Evolutionary conservation across 345 rosid species (phyloP).

Genomic region (Eucalyptus leucophloia): DNA sequence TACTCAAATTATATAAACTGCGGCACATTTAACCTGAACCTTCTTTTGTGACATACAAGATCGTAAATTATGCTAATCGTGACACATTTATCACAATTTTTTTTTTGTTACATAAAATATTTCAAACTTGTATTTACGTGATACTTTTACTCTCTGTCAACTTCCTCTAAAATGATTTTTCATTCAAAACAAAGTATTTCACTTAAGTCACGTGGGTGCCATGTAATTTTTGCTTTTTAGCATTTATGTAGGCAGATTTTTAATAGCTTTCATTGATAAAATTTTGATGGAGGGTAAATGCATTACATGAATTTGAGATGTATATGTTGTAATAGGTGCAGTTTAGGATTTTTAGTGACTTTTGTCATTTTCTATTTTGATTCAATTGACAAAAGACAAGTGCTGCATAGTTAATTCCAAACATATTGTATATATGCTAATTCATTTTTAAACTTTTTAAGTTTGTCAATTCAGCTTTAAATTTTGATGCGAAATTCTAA

Average conservation of each 20-base stretch:
- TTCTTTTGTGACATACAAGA: neutral
- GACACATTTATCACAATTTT: accelerated
- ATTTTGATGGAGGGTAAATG: neutral
- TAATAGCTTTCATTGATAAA: too few relatives aligned
- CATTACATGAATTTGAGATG: neutral
- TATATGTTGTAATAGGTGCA: too few relatives aligned
- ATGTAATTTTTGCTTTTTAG: neutral
- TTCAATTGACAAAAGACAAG: neutral
- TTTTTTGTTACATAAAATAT: too few relatives aligned
- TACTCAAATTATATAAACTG: too few relatives aligned
- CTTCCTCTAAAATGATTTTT: too few relatives aligned
- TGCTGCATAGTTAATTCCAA: neutral
- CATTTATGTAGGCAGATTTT: too few relatives aligned
- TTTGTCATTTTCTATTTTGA: neutral
- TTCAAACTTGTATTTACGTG: too few relatives aligned
- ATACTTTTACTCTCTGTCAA: too few relatives aligned
- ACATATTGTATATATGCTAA: neutral
- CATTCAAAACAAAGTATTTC: neutral
- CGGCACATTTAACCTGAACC: too few relatives aligned
- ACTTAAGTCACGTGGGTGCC: neutral
- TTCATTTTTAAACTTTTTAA: neutral
- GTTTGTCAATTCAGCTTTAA: neutral
- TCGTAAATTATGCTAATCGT: neutral
- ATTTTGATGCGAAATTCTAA: neutral
- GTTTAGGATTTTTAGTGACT: neutral